A percentile compares a stretch with the other conserved stretches of the same genome.
Evolutionary conservation across 2,329 filamentous ascomycete genomes (phyloP).

Genomic region (Cercospora citrullina): DNA sequence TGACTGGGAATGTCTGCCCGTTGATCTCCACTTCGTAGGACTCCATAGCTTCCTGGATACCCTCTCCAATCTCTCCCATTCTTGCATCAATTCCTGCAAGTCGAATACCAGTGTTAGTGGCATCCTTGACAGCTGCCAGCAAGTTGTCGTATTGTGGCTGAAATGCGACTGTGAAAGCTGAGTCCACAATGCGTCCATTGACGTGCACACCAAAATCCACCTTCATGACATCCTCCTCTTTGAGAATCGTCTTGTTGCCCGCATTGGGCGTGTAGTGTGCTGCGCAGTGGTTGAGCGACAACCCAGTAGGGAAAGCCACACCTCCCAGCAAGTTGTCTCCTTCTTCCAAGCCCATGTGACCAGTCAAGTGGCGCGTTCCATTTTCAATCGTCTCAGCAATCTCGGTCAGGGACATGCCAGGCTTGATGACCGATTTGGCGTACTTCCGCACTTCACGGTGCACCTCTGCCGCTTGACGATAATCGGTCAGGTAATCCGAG

Average conservation of each 20-base stretch:
- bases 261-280: constrained; percentile 61
- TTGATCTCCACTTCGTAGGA: constrained; percentile 60
- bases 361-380: constrained; percentile 53
- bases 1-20: constrained; percentile 55
- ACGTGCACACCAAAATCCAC: constrained; percentile 81
- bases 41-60: constrained; percentile 63
- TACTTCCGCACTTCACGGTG: constrained; percentile 58
- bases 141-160: constrained; percentile 74
- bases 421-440: constrained; percentile 52
- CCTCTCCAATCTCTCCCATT: constrained; percentile 57
- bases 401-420: constrained; percentile 51
- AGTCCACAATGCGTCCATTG: constrained; percentile 77
- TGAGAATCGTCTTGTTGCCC: constrained; percentile 65
- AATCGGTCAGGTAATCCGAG: constrained; percentile 53
- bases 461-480: constrained; percentile 58
- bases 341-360: constrained; percentile 53
- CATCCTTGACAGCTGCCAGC: constrained; percentile 69
- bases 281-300: constrained; percentile 55
- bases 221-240: constrained; percentile 77
- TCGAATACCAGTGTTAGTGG: constrained; percentile 64
- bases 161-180: constrained; percentile 76
- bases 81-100: constrained; percentile 58
- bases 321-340: constrained; percentile 54
- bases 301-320: constrained; percentile 58
- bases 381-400: constrained; percentile 58